A percentile compares a stretch with the other conserved stretches of the same genome.
These are phyloP conservation scores for Alternaria postmessia DNA, from an alignment of 2,329 filamentous ascomycete genomes.

Conservation along the genomic window DNA sequence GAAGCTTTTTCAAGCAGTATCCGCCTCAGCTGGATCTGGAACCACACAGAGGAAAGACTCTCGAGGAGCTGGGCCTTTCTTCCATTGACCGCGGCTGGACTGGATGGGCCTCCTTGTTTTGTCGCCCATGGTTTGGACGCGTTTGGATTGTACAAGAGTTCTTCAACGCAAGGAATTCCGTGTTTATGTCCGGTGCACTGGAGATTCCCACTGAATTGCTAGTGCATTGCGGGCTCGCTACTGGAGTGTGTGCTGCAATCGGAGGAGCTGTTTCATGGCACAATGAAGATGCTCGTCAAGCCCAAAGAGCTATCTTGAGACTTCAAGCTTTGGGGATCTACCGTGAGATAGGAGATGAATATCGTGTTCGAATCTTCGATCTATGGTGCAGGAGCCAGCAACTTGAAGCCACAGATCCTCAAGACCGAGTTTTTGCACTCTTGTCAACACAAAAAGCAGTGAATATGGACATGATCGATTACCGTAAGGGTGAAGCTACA, in stretches of 20 bases:
- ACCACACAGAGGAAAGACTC: background rate
- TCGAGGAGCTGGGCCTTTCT: background rate
- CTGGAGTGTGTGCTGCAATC: background rate
- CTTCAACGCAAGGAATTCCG: slow-evolving; percentile 8
- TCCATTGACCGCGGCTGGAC: slow-evolving; percentile 3
- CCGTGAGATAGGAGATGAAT: background rate
- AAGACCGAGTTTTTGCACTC: slow-evolving; percentile 19
- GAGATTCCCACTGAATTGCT: slow-evolving; percentile 9
- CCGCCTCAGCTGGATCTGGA: background rate
- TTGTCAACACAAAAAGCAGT: slow-evolving; percentile 14
- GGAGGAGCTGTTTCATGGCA: background rate
- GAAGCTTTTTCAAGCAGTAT: background rate
- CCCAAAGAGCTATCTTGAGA: background rate
- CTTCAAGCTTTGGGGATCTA: background rate
- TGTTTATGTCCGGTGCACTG: slow-evolving; percentile 16
- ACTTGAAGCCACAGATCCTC: slow-evolving; percentile 16
- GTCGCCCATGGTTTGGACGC: slow-evolving; percentile 18
- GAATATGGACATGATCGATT: slow-evolving; percentile 11
- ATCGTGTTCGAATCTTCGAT: background rate
- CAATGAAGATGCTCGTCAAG: background rate
- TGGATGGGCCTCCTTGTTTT: slow-evolving; percentile 16
- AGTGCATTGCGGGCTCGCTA: slow-evolving; percentile 10
- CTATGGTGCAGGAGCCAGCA: slow-evolving; percentile 15
- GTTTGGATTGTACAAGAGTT: slow-evolving; percentile 23
- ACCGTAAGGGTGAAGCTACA: background rate